Conservation (phyloP, 2,329 filamentous ascomycete species). For the Elsinoe ampelina region DNA sequence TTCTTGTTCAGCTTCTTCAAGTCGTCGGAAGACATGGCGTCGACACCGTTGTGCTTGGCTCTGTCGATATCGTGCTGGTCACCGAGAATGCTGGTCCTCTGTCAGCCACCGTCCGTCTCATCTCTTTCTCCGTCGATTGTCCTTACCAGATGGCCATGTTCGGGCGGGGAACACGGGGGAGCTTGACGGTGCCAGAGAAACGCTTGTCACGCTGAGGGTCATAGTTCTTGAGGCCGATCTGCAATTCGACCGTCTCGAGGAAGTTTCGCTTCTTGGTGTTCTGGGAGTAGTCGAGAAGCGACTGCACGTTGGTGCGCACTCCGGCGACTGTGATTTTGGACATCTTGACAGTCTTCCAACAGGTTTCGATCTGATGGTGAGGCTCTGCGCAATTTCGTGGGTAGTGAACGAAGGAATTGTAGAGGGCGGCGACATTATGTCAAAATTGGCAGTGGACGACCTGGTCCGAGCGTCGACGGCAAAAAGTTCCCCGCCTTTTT, state of each 20-base stretch:
- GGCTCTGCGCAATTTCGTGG: neutral
- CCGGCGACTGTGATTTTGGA: conserved; percentile 83
- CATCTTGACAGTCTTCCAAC: conserved; percentile 45
- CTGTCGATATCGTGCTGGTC: conserved; percentile 99
- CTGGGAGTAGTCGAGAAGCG: conserved; percentile 81
- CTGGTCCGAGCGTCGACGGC: no score
- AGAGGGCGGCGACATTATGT: neutral
- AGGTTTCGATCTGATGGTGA: conserved; percentile 29
- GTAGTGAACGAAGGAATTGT: neutral
- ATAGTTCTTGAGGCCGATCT: conserved; percentile 97
- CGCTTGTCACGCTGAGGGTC: conserved; percentile 99
- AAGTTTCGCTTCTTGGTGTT: conserved; percentile 36
- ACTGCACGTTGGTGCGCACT: conserved; percentile 89
- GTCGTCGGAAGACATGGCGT: conserved; percentile 97
- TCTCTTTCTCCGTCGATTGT: neutral
- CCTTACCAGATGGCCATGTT: conserved; percentile 75
- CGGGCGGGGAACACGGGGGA: conserved; percentile 83
- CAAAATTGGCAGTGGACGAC: neutral
- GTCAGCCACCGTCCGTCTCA: conserved; percentile 22
- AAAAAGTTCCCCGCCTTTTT: no score
- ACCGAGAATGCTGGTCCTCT: conserved; percentile 58
- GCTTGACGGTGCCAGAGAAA: conserved; percentile 99
- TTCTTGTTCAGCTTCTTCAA: conserved; percentile 99
- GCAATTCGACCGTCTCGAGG: conserved; percentile 42
- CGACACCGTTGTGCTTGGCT: conserved; percentile 97